Evolutionary conservation across 768 basidiomycete genomes (phyloP), one percentile per base, ranked within the genome.

Genomic region (Suillus lakei): DNA sequence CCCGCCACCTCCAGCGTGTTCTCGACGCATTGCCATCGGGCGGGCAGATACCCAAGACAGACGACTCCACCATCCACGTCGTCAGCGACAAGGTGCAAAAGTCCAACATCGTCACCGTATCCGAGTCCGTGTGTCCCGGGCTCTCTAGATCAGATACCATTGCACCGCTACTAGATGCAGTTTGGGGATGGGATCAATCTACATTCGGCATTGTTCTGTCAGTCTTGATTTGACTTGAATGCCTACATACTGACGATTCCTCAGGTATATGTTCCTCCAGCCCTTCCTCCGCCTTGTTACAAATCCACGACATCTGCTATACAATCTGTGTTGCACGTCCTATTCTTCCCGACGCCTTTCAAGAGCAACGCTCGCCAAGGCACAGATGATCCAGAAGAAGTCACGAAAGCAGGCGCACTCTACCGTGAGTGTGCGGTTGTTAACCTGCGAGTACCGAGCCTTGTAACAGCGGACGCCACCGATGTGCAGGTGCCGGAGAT

Each of bases 311-410:
- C 67, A 3, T 79, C 86, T 9, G 79, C 90, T 0, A 79, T 91
- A 23, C 92, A 97, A 73, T 84, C 88, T 3, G 80, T 95, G n/a
- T 76, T 96, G 4, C 95, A 95, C 66, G 89, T 85, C 0, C 84
- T 97, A 16, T 95, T 92, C 74, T 83, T 94, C 18, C 92, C 92
- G 1, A 92, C 90, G 4, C 91, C 91, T 3, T 88, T 91, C 79
- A 92, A 91, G 75, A 78, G 83, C 46, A 72, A 82, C 30, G 71
- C 80, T 5, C 77, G 76, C 43, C 58, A 72, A 0, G 60, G 73
- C 8, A 55, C 67, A 54, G 69, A 64, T 30, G 28, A 77, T 60
- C 78, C 80, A 7, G 86, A 85, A 64, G 91, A 93, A 70, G 84
- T 91, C 2, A 80, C 93, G 48, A 91, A 90, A 74, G 90, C 92